Evolutionary conservation across 257 asterid species (phyloP).

Genomic region (Parsonsia alboflavescens): DNA sequence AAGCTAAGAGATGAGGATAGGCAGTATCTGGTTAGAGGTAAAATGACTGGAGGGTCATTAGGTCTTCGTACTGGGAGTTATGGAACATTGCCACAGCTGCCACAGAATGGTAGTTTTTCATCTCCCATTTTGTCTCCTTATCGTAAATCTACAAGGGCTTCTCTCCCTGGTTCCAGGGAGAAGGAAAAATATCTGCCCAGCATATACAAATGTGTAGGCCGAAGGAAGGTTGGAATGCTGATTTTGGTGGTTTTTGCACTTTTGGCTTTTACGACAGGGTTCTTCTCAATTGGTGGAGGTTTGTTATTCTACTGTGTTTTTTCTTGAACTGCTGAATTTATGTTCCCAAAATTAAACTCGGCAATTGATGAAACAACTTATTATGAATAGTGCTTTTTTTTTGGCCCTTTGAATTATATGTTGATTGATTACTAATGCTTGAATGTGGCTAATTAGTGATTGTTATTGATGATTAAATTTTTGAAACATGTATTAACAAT

Average conservation of each 20-base stretch:
- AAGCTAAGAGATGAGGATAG: constrained; percentile 64
- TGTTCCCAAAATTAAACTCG: not conserved
- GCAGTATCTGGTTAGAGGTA: constrained; percentile 50
- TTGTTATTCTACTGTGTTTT: constrained; percentile 7
- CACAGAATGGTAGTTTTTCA: constrained; percentile 64
- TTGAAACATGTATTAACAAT: not conserved
- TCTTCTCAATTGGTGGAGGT: constrained; percentile 69
- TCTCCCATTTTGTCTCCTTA: constrained; percentile 31
- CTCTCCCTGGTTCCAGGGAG: constrained; percentile 54
- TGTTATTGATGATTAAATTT: not conserved
- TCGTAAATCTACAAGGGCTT: constrained; percentile 65
- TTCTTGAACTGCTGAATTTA: not conserved
- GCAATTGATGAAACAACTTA: not conserved
- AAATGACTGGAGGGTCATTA: constrained; percentile 89
- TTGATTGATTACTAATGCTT: not conserved
- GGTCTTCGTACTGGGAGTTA: constrained; percentile 67
- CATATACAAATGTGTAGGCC: constrained; percentile 49
- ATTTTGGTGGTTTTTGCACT: constrained; percentile 53
- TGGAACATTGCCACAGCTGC: constrained; percentile 64
- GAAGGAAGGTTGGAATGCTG: constrained; percentile 78
- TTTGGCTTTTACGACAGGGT: constrained; percentile 56
- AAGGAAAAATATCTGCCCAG: constrained; percentile 50
- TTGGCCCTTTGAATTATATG: not conserved
- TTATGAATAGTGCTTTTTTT: not conserved
- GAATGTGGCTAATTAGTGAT: not conserved